A percentile compares a stretch with the other conserved stretches of the same genome.
phyloP scores from a whole-genome alignment of 176 grass and related monocot genomes.

The Oryza brachyantha region DNA sequence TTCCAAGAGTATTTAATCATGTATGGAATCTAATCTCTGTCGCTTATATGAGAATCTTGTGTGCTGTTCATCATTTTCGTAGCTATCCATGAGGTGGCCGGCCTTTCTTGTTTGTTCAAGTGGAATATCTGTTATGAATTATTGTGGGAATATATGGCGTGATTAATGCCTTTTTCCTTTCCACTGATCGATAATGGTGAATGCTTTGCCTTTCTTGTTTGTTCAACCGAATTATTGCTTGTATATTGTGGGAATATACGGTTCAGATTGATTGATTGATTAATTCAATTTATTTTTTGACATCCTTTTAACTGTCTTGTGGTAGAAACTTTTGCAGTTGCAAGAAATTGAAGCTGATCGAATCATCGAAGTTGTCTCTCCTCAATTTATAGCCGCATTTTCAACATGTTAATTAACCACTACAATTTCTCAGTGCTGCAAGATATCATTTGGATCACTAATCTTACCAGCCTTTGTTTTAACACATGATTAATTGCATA shows the following conservation, averaged over 20 bases:
- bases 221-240: not conserved
- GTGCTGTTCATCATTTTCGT: not conserved
- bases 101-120: not conserved
- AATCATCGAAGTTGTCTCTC: not conserved
- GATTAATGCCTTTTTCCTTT: too few species aligned
- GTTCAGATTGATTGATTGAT: constrained; percentile 24
- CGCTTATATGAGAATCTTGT: not conserved
- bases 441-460: constrained; percentile 9
- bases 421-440: not conserved
- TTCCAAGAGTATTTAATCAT: constrained; percentile 2
- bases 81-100: constrained; percentile 1
- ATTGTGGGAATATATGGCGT: too few species aligned
- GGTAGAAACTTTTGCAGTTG: not conserved
- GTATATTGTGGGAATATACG: constrained; percentile 27
- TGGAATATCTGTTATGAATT: not conserved
- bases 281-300: not conserved
- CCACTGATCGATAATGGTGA: too few species aligned
- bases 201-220: not conserved
- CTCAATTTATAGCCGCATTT: not conserved
- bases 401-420: not conserved
- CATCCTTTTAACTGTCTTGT: constrained; percentile 12
- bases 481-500: not conserved
- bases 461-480: not conserved
- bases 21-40: not conserved
- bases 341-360: not conserved